Base-by-base conservation (phyloP, 306 rosid species). In the Pyrus pyrifolia region DNA sequence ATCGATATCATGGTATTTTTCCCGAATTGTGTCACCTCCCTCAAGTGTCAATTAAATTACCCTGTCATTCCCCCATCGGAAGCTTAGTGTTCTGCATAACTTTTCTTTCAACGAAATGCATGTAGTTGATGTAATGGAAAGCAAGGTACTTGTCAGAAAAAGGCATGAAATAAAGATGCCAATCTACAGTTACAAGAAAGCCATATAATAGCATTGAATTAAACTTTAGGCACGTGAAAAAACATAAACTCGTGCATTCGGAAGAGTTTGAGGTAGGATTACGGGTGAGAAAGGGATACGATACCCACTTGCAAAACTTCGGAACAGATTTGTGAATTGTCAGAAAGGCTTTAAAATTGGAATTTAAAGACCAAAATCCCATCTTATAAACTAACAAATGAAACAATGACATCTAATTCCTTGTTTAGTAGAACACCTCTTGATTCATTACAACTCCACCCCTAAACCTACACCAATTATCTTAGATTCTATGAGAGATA, bases 21-120 rank as follows among this genome's bases (percentile, higher is more conserved):
- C 74, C 77, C 74, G n/a, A 55, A 35, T 60, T 73, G 68, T 72
- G 49, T 67, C 30, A 64, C 71, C 29, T 23, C 49, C 78, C 49
- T 64, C 25, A 33, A 70, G 57, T 44, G 70, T 44, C 40, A 74
- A 27, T 55, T 67, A 33, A 51, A 66, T 70, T 65, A 58, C 40
- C 76, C 84, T 80, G 85, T 71, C 67, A 77, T 25, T 25, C 66
- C 74, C 65, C 57, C 84, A 27, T 19, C 15, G 30, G 19, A 74
- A 19, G 29, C 64, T 70, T 35, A 76, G 52, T 27, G 51, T 62
- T 52, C 35, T 51, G 70, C 35, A 59, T 21, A 71, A 29, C 51
- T 65, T 71, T 17, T 62, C n/a, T 57, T 75, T 65, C 58, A 8
- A 64, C 44, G 11, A 71, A 64, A 35, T 25, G 22, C 22, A 22